Evolutionary conservation across 495 filamentous ascomycete genomes (phyloP), one percentile per base, ranked within the genome.

Genomic region (Neurospora pannonica): DNA sequence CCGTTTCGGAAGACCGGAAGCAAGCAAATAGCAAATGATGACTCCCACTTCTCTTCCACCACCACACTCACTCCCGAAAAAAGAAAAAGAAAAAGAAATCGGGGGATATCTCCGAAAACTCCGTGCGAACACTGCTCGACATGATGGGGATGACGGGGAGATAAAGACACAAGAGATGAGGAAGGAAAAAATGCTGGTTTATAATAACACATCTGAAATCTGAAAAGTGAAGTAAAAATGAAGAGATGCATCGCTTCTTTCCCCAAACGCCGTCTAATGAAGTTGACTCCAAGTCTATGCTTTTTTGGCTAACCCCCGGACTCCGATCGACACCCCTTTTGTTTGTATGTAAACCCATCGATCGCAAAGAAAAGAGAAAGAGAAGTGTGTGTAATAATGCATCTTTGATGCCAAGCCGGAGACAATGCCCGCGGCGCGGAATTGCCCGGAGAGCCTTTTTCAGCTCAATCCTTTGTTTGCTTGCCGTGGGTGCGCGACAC

Each of bases 251-350:
- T 67, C 54, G 54, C 54, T 67, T 19, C 28, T 34, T 34, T 31
- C 13, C 13, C 28, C 54, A 19, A 67, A 67, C 54, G 54, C 54
- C 54, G 54, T 67, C 54, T 67, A 34, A 67, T 67, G 28, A 67
- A 67, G 54, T 67, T 36, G 31, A 67, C 54, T 67, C 54, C 54
- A 67, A 67, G 28, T 67, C 54, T 67, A 67, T 67, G 54, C 54
- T 67, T 67, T 40, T 40, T 38, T 24, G 43, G 46, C 48, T 19
- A 11, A 46, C 31, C 71, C 38, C 46, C 60, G 54, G 70, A 70
- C 40, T 10, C 54, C 46, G 21, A 36, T 54, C 70, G 69, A 46
- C 74, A 60, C 34, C 71, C 71, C 71, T 77, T 71, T 71, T 74
- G 67, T 71, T 71, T 10, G 69, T 28, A 17, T 21, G 46, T 72